Evolutionary conservation across 2,329 filamentous ascomycete species (phyloP), one percentile per base, ranked within the genome.

Genomic region (Ascochyta fabae): DNA sequence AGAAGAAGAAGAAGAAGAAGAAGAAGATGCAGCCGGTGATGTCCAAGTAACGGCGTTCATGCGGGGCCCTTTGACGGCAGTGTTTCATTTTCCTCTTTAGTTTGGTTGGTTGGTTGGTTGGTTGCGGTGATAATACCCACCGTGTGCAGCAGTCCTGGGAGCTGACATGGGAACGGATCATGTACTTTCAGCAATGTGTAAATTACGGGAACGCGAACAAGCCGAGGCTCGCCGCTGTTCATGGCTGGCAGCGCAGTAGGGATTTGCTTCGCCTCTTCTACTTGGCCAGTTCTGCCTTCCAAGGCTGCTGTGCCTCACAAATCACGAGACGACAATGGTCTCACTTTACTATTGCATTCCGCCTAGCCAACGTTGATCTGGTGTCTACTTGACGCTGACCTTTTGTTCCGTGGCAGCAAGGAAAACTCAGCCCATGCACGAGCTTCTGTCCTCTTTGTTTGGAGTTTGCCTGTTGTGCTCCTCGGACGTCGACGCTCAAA

Each of bases 141-240:
- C 67, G 65, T 67, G 64, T 50, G 58, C 66, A 58, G 57, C 59
- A 59, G 66, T 70, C 64, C 63, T 64, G 68, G 66, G 67, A 69
- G 65, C 58, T 59, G 61, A 65, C 60, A 68, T 60, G 42, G 45
- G 39, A 60, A 60, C 55, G 65, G 69, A 67, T 64, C 64, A 72
- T 75, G 71, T 74, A 72, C 59, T 68, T 71, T 72, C 70, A 70
- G 67, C 71, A 70, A 72, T 70, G 69, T 75, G 72, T 75, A 75
- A 71, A 74, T 70, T 75, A 75, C 53, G 70, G 65, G 65, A 69
- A 65, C 62, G 65, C 52, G 60, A 62, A 48, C 46, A 40, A 35
- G 33, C 44, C 1, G 45, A 65, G 54, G 60, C 65, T 65, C 56
- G 64, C 70, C 71, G 66, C 63, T 58, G 49, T 53, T 53, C 46